A percentile compares a stretch with the other conserved stretches of the same genome.
phyloP scores from a whole-genome alignment of 2,329 filamentous ascomycete genomes.

The Drechslerella coelobrocha region DNA sequence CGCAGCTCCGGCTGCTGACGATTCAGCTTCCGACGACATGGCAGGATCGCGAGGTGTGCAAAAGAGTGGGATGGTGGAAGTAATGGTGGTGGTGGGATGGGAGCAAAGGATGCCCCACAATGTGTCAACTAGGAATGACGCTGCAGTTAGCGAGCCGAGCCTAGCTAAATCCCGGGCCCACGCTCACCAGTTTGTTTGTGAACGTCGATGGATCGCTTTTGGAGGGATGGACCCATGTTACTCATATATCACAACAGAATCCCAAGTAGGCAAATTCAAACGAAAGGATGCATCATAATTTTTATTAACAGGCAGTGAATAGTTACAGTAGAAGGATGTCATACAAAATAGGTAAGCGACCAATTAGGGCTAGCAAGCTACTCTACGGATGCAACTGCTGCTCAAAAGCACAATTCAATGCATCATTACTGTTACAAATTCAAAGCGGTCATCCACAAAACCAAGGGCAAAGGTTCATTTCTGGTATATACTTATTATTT shows the following conservation, averaged over 20 bases:
- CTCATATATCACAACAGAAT: too few species aligned
- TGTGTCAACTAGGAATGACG: conserved; percentile 2
- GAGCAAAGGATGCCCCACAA: conserved; percentile 24
- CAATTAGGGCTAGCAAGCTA: conserved; percentile 6
- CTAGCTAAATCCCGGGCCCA: not conserved
- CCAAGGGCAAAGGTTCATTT: not conserved
- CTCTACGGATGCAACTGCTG: conserved; percentile 13
- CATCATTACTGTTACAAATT: not conserved
- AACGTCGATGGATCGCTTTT: too few species aligned
- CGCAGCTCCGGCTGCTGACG: conserved; percentile 42
- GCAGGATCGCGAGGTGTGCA: not conserved
- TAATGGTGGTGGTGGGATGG: conserved; percentile 14
- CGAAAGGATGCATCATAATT: not conserved
- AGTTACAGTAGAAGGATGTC: conserved; percentile 24
- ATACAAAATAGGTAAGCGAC: conserved; percentile 6
- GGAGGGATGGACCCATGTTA: too few species aligned
- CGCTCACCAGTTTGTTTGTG: too few species aligned
- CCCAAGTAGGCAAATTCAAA: not conserved
- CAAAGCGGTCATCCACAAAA: not conserved
- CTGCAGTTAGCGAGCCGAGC: not conserved
- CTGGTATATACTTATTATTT: conserved; percentile 8
- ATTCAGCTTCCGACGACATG: conserved; percentile 37
- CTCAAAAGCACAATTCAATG: conserved; percentile 6
- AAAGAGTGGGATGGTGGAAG: not conserved
- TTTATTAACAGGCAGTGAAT: conserved; percentile 1